Evolutionary conservation across 2,329 filamentous ascomycete species (phyloP).

Genomic region (Xylariaceae sp.): DNA sequence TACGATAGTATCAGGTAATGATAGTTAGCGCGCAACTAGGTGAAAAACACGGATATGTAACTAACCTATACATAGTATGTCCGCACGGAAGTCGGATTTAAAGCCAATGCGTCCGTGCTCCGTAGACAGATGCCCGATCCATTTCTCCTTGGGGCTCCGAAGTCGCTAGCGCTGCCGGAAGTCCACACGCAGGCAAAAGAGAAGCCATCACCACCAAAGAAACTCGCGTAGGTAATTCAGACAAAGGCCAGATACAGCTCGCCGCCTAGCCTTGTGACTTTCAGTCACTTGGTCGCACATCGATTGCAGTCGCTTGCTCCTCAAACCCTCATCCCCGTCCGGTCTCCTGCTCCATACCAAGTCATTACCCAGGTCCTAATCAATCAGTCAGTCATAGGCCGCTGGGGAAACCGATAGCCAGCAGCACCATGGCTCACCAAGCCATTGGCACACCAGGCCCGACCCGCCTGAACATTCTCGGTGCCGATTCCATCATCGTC

Average conservation of each 20-base stretch:
- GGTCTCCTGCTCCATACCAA: background rate
- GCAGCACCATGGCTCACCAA: constrained; percentile 20
- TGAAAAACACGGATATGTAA: too few species aligned
- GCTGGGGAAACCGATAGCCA: background rate
- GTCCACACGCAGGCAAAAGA: background rate
- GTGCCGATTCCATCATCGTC: constrained; percentile 84
- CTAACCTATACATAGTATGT: too few species aligned
- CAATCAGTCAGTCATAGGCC: background rate
- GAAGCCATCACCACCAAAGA: background rate
- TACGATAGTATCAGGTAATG: too few species aligned
- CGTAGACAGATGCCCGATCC: too few species aligned
- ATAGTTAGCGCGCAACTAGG: too few species aligned
- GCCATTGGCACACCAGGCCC: constrained; percentile 33
- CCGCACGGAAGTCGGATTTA: too few species aligned
- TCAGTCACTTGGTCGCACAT: background rate
- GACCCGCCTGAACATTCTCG: constrained; percentile 72
- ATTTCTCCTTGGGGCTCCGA: background rate
- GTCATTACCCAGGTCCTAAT: too few species aligned
- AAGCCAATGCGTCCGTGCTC: too few species aligned
- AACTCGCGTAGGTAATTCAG: background rate
- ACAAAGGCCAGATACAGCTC: background rate
- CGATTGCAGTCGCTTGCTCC: background rate
- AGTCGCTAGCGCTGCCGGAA: background rate
- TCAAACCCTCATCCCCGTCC: background rate
- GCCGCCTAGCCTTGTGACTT: background rate